These are phyloP conservation scores for Typha latifolia DNA, from an alignment of 176 grass and related monocot genomes.

Conservation along the genomic window DNA sequence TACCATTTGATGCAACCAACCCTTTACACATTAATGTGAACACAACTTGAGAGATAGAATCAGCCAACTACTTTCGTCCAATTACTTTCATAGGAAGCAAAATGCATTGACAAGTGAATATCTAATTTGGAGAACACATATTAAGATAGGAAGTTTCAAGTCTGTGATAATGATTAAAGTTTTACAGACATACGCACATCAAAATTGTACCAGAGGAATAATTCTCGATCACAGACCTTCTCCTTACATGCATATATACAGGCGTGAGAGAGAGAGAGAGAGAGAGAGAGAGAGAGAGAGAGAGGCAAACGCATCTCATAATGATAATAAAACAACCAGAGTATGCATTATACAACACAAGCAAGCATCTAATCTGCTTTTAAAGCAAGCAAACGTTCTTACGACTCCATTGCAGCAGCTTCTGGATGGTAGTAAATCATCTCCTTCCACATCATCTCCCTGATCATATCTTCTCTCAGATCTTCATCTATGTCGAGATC, in stretches of 20 bases:
- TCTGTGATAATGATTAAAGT: no score
- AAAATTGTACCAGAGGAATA: constrained; percentile 7
- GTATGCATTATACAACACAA: background rate
- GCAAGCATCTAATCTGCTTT: constrained; percentile 4
- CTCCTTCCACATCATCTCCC: constrained; percentile 43
- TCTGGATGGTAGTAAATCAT: constrained; percentile 41
- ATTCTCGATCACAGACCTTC: background rate
- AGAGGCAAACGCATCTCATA: background rate
- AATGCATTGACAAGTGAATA: no score
- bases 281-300: background rate
- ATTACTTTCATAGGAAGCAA: no score
- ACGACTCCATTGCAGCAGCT: constrained; percentile 11
- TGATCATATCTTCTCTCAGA: constrained; percentile 30
- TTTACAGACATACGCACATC: background rate
- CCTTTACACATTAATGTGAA: no score
- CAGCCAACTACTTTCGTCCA: no score
- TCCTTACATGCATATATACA: background rate
- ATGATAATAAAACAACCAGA: background rate
- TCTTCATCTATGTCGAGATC: constrained; percentile 39
- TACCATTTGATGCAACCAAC: no score
- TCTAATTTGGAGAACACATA: no score
- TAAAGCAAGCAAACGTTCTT: constrained; percentile 18
- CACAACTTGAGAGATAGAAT: no score
- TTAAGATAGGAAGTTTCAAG: no score
- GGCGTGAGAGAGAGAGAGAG: background rate